phyloP scores from a whole-genome alignment of 768 basidiomycete species.

The Boletus sensibilis region DNA sequence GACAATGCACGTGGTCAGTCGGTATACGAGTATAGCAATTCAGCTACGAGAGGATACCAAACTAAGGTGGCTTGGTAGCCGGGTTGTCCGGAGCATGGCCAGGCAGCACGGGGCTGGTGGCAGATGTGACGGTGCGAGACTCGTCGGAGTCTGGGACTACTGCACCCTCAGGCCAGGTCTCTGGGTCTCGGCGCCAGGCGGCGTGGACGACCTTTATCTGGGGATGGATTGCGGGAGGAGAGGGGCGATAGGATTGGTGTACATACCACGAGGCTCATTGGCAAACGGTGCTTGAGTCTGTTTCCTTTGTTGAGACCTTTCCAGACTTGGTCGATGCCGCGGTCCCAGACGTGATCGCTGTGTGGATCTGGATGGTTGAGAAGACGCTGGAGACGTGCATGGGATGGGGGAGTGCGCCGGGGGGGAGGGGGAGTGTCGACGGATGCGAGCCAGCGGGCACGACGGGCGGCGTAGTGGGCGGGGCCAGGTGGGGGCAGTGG shows the following conservation, averaged over 20 bases:
- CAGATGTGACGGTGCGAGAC: constrained; percentile 17
- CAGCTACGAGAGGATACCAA: neutral
- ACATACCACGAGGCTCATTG: constrained; percentile 64
- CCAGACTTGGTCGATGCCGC: constrained; percentile 62
- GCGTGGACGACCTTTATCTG: constrained; percentile 74
- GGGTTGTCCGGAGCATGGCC: neutral
- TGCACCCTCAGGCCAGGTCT: constrained; percentile 70
- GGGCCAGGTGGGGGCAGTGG: constrained; percentile 62
- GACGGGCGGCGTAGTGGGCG: constrained; percentile 59
- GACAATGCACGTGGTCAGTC: neutral
- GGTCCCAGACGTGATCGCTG: constrained; percentile 54
- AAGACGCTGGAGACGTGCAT: constrained; percentile 49
- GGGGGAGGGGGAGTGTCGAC: constrained; percentile 14
- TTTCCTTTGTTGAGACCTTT: constrained; percentile 58
- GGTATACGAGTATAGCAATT: neutral
- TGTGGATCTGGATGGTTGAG: constrained; percentile 48
- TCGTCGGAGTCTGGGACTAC: constrained; percentile 65
- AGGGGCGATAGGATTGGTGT: neutral
- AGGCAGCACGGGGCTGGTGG: neutral
- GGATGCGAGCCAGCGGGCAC: constrained; percentile 57
- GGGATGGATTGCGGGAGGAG: constrained; percentile 6
- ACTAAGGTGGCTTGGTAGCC: constrained; percentile 2
- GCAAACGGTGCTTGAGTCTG: constrained; percentile 57
- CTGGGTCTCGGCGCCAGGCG: constrained; percentile 68
- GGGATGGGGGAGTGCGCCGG: constrained; percentile 38